Evolutionary conservation across 768 basidiomycete genomes (phyloP).

Genomic region (Suillus lakei): DNA sequence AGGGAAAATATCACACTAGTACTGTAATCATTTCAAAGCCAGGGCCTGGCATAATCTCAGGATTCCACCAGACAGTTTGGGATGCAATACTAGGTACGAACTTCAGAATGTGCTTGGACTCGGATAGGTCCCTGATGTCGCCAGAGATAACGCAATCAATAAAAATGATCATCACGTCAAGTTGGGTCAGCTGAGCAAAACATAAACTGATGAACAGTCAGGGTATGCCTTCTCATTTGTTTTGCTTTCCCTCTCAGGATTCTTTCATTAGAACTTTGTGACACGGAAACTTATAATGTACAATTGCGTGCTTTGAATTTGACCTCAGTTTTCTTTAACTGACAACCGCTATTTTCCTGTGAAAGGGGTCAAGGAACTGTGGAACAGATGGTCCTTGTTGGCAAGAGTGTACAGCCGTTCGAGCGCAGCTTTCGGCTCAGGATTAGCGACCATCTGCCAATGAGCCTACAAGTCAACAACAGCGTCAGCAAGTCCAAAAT

Average conservation of each 20-base stretch:
- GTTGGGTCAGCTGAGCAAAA: background rate
- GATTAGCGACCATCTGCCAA: conserved; percentile 7
- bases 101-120: background rate
- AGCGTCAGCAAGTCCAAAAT: background rate
- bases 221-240: background rate
- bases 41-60: no score
- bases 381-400: conserved; percentile 19
- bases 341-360: background rate
- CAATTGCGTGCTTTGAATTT: background rate
- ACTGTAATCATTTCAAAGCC: no score
- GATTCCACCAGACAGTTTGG: background rate
- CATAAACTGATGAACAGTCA: no score
- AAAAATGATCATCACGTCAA: background rate
- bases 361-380: conserved; percentile 18
- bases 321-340: no score
- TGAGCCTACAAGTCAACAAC: conserved; percentile 21
- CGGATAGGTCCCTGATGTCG: no score
- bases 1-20: no score
- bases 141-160: background rate
- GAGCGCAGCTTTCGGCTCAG: conserved; percentile 13
- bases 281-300: background rate
- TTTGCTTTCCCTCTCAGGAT: background rate
- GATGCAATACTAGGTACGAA: background rate
- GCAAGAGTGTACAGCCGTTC: conserved; percentile 19
- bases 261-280: background rate